Base-by-base conservation (phyloP, 2,329 filamentous ascomycete species). In the Colletotrichum sublineola region DNA sequence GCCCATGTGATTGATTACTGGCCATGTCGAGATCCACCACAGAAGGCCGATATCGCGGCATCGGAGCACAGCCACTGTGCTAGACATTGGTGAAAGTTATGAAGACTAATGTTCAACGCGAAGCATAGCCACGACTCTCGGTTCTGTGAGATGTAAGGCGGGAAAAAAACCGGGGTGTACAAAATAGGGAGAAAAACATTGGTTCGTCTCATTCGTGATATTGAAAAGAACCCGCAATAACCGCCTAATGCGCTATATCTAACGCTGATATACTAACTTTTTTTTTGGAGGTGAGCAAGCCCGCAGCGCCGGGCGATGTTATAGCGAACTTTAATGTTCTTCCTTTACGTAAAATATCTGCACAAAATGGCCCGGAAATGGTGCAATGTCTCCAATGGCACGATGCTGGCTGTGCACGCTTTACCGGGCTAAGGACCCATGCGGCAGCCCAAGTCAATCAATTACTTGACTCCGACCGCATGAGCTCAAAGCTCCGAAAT, bases 211-310 rank as follows among this genome's bases (percentile, higher is more conserved):
- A 67, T 73, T 67, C 63, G 58, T 71, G 52, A 69, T 67, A 65
- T 70, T 73, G 31, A 46, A 31, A 71, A 71, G 63, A 42, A 15
- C 44, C 56, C 63, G 67, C 73, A 73, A 64, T 62, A 52, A 44
- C 31, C 56, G 52, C 60, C 64, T 57, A 57, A 46, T 67, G 70
- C 63, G 71, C 55, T 60, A 68, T 67, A 58, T 74, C 70, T 74
- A 73, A 66, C 60, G 53, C 36, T 73, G 71, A 55, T 64, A 71
- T 71, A 61, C 66, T 72, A 58, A 33, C 31, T 50, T 56, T 63
- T 50, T 56, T 63, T 68, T 63, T 42, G 14, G 46, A 18, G 33
- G 18, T 8, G 53, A 18, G 24, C 20, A 15, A 63, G 29, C 50
- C 60, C 52, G 42, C 33, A 29, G 40, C 55, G 50, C n/a, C 20